Conservation (phyloP, 331 rosid genomes). For the Erythrophleum ivorense region DNA sequence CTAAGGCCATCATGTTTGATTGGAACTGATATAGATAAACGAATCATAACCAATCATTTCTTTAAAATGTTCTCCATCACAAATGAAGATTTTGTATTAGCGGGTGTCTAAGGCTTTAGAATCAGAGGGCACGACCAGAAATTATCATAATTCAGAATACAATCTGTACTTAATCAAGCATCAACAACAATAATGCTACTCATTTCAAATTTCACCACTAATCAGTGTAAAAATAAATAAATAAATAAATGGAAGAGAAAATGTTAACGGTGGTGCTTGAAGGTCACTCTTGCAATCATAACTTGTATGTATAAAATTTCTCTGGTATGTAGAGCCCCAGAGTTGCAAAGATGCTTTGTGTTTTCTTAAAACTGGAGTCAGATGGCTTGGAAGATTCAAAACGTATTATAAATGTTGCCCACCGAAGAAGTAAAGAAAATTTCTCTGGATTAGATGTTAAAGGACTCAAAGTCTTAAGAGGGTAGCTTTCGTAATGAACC, state of each 20-base stretch:
- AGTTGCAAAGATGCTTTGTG: not conserved
- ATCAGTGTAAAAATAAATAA: not conserved
- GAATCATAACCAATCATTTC: slow-evolving; percentile 29
- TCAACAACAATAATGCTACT: not conserved
- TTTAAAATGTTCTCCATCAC: not conserved
- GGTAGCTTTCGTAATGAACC: slow-evolving; percentile 8
- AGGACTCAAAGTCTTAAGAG: too few relatives aligned
- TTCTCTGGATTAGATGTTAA: too few relatives aligned
- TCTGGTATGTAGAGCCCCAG: too few relatives aligned
- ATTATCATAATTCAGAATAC: slow-evolving; percentile 5
- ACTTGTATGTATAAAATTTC: too few relatives aligned
- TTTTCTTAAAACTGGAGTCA: too few relatives aligned
- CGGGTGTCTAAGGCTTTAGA: slow-evolving; percentile 36
- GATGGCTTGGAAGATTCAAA: too few relatives aligned
- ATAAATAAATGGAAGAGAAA: too few relatives aligned
- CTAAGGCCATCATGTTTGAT: slow-evolving; percentile 12
- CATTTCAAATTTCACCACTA: not conserved
- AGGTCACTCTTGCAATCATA: not conserved
- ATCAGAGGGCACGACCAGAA: slow-evolving; percentile 3
- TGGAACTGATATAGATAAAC: slow-evolving; percentile 12
- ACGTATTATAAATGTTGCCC: too few relatives aligned
- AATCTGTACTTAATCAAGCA: not conserved
- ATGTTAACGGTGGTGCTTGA: not conserved
- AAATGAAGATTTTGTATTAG: not conserved
- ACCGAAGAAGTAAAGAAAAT: too few relatives aligned